Conservation (phyloP, 2,329 filamentous ascomycete species). For the Dothistroma pini region DNA sequence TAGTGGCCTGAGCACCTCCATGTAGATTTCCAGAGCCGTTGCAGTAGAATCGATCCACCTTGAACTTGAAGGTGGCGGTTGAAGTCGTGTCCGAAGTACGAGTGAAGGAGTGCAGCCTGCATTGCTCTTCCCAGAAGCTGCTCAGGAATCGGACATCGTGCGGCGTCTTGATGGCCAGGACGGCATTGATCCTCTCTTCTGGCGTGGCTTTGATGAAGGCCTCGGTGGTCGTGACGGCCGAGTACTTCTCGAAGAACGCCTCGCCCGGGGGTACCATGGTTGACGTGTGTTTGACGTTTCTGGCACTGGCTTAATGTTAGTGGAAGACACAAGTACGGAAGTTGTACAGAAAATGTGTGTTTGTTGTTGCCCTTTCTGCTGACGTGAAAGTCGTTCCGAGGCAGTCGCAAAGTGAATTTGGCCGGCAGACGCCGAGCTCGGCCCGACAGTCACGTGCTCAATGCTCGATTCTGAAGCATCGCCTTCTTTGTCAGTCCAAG, state of each 20-base stretch:
- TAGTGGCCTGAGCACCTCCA: constrained; percentile 52
- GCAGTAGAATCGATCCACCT: constrained; percentile 43
- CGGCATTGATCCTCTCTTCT: constrained; percentile 25
- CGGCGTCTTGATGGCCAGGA: constrained; percentile 16
- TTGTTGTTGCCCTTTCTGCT: background rate
- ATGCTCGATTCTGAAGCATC: no score
- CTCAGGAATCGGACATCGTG: constrained; percentile 18
- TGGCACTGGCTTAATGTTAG: background rate
- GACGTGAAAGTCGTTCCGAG: background rate
- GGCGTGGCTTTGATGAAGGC: constrained; percentile 21
- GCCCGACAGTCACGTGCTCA: background rate
- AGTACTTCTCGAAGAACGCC: constrained; percentile 9
- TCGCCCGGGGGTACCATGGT: constrained; percentile 17
- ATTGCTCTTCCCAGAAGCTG: constrained; percentile 24
- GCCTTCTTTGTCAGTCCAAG: background rate
- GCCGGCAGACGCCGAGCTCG: background rate
- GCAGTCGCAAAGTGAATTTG: background rate
- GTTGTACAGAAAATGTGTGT: background rate
- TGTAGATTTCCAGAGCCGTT: constrained; percentile 51
- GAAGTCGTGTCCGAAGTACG: constrained; percentile 36
- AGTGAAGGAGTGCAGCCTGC: constrained; percentile 31
- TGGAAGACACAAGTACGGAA: background rate
- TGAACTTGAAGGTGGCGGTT: constrained; percentile 43
- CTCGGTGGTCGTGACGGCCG: constrained; percentile 1
- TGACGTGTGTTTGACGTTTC: background rate